These are phyloP conservation scores for Eucalyptus microcorys DNA, from an alignment of 345 rosid species.

Conservation along the genomic window DNA sequence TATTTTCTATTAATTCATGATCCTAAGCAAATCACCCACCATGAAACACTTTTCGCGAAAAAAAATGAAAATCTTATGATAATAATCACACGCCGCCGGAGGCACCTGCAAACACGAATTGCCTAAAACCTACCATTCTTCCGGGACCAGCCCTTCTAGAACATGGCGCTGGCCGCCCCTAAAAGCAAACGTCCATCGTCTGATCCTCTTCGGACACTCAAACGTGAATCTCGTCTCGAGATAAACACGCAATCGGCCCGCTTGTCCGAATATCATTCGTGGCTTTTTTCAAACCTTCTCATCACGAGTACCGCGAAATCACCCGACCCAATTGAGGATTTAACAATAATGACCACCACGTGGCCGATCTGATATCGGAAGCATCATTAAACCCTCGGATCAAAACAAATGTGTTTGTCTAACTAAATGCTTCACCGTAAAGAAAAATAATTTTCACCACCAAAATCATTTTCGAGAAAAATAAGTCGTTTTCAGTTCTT, in stretches of 20 bases:
- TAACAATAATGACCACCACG: not conserved
- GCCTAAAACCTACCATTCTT: not conserved
- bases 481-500: rapidly evolving
- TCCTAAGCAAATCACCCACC: not conserved
- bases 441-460: too few relatives aligned
- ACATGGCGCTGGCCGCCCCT: not conserved
- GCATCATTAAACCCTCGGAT: not conserved
- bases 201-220: not conserved
- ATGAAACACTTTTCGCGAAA: too few relatives aligned
- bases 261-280: not conserved
- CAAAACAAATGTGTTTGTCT: not conserved
- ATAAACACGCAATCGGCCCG: not conserved
- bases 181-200: not conserved
- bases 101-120: not conserved
- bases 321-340: not conserved
- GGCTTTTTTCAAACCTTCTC: not conserved
- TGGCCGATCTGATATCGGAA: not conserved
- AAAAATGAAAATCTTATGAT: not conserved
- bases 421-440: too few relatives aligned
- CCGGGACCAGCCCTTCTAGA: not conserved
- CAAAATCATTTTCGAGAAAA: not conserved
- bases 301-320: not conserved
- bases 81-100: not conserved
- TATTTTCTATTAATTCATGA: too few relatives aligned
- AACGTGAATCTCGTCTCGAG: not conserved